Conservation (phyloP, 768 basidiomycete species). For the Daedaleopsis nitida region DNA sequence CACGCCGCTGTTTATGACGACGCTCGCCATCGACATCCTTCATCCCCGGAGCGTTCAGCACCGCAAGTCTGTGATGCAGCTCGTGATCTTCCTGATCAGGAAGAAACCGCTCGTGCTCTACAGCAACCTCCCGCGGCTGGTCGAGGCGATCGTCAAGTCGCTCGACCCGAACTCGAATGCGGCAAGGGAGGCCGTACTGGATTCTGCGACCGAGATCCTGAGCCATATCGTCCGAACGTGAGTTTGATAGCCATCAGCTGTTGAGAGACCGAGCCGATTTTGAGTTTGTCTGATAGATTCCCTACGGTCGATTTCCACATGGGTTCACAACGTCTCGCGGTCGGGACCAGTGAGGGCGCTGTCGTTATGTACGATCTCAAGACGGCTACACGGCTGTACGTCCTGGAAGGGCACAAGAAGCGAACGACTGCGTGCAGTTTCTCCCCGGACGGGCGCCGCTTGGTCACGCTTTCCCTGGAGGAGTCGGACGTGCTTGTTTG, state of each 20-base stretch:
- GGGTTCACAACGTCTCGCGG: slow-evolving; percentile 82
- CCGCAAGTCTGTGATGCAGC: slow-evolving; percentile 86
- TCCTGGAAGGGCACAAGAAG: slow-evolving; percentile 89
- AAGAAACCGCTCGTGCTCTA: slow-evolving; percentile 91
- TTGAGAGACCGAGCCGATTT: too few relatives aligned
- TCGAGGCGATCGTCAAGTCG: slow-evolving; percentile 96
- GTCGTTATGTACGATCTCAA: slow-evolving; percentile 97
- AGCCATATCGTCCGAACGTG: slow-evolving; percentile 94
- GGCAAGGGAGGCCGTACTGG: slow-evolving; percentile 81
- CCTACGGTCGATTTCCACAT: slow-evolving; percentile 95
- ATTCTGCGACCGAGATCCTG: slow-evolving; percentile 92
- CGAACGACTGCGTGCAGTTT: slow-evolving; percentile 84
- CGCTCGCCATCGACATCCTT: slow-evolving; percentile 86
- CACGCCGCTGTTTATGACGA: slow-evolving; percentile 92
- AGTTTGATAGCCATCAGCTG: slow-evolving; percentile 25
- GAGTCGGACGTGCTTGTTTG: slow-evolving; percentile 87
- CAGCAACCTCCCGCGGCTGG: slow-evolving; percentile 78
- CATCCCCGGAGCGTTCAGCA: slow-evolving; percentile 74
- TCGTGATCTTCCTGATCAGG: slow-evolving; percentile 90
- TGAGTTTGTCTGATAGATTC: slow-evolving; percentile 51
- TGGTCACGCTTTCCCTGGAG: slow-evolving; percentile 85
- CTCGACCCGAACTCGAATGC: slow-evolving; percentile 85
- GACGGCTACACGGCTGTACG: slow-evolving; percentile 91
- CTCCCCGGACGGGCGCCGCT: slow-evolving; percentile 88
- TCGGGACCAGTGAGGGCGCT: slow-evolving; percentile 93